These are phyloP conservation scores for Abrus pulchellus DNA, from an alignment of 306 rosid species.

Conservation along the genomic window DNA sequence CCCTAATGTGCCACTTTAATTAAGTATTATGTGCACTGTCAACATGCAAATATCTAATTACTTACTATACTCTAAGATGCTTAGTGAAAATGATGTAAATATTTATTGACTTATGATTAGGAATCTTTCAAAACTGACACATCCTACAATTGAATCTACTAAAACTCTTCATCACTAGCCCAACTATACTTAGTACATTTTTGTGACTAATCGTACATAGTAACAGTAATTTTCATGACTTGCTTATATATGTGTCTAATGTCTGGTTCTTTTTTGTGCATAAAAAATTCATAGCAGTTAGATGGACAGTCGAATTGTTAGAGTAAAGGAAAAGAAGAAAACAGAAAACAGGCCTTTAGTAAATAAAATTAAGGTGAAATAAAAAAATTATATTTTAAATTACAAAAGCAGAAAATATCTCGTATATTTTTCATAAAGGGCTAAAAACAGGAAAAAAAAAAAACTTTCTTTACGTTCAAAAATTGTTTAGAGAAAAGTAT, in stretches of 20 bases:
- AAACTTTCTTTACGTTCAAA: too few relatives aligned
- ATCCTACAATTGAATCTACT: neutral
- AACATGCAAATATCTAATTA: neutral
- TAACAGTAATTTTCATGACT: too few relatives aligned
- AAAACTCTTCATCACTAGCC: too few relatives aligned
- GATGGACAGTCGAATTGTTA: neutral
- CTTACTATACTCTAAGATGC: neutral
- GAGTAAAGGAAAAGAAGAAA: too few relatives aligned
- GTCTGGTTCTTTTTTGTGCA: neutral
- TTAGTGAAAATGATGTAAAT: neutral
- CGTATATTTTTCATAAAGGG: too few relatives aligned
- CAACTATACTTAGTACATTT: neutral
- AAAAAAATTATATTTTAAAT: too few relatives aligned
- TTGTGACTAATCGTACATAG: neutral
- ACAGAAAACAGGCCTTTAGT: too few relatives aligned
- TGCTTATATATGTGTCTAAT: neutral
- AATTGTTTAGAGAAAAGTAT: too few relatives aligned
- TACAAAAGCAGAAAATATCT: too few relatives aligned
- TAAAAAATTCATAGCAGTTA: neutral
- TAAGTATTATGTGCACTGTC: neutral
- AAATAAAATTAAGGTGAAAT: too few relatives aligned
- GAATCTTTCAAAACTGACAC: neutral
- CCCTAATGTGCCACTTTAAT: constrained; percentile 7
- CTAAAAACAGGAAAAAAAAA: too few relatives aligned
- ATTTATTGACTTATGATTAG: neutral